Conservation (phyloP, 495 filamentous ascomycete species). For the Penicillium egyptiacum region DNA sequence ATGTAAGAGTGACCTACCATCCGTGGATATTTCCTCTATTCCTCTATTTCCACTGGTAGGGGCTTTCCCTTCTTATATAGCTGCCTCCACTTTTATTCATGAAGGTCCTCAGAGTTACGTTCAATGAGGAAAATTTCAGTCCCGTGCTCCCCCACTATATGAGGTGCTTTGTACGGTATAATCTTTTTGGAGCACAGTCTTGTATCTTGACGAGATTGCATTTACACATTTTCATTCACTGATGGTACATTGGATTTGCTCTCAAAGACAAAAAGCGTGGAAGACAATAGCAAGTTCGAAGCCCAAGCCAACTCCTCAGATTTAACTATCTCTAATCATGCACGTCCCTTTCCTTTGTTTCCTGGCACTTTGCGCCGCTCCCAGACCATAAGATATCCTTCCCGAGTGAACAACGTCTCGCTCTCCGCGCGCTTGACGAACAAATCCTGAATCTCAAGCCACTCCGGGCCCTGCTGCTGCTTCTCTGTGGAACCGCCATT, state of each 20-base stretch:
- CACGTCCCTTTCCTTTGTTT: slow-evolving; percentile 43
- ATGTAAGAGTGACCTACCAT: too few species aligned
- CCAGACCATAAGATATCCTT: slow-evolving; percentile 96
- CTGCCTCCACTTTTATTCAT: too few species aligned
- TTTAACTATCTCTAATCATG: slow-evolving; percentile 13
- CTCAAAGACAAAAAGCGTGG: background rate
- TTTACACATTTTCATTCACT: too few species aligned
- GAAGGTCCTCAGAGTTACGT: too few species aligned
- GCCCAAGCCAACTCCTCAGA: background rate
- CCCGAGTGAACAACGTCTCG: slow-evolving; percentile 86
- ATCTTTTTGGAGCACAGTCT: too few species aligned
- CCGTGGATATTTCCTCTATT: too few species aligned
- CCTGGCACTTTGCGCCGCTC: slow-evolving; percentile 69
- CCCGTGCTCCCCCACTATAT: too few species aligned
- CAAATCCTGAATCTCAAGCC: slow-evolving; percentile 92
- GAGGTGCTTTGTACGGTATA: too few species aligned
- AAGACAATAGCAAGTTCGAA: background rate
- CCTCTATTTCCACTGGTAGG: too few species aligned
- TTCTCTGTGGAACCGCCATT: slow-evolving; percentile 34
- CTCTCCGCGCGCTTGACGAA: slow-evolving; percentile 83
- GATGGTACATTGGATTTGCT: slow-evolving; percentile 18
- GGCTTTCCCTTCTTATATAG: too few species aligned
- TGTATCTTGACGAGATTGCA: too few species aligned
- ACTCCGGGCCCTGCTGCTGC: slow-evolving; percentile 58
- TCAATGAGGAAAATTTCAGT: too few species aligned